These are phyloP conservation scores for Arabis hirsuta DNA, from an alignment of 345 rosid genomes.

Conservation along the genomic window DNA sequence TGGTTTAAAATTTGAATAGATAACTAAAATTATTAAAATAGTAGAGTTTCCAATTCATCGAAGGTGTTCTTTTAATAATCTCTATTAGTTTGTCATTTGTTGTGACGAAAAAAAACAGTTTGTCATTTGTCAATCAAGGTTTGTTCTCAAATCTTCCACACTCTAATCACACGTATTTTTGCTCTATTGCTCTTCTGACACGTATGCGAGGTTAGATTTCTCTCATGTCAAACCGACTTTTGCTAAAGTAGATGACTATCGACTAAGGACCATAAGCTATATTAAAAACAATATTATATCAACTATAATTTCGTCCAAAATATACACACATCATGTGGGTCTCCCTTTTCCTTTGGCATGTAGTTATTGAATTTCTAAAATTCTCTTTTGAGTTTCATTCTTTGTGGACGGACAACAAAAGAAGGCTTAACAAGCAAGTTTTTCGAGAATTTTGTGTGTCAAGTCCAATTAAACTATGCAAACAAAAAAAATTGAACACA, in stretches of 20 bases:
- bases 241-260: constrained; percentile 26
- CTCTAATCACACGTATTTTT: constrained; percentile 6
- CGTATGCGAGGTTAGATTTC: constrained; percentile 22
- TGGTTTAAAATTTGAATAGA: too few species aligned
- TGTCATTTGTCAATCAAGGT: not conserved
- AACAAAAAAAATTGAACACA: too few species aligned
- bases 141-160: constrained; percentile 15
- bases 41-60: too few species aligned
- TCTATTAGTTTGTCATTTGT: not conserved
- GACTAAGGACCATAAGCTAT: constrained; percentile 20
- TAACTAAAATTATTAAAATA: too few species aligned
- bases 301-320: constrained; percentile 8
- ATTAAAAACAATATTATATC: constrained; percentile 12
- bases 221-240: constrained; percentile 26
- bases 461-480: not conserved
- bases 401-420: constrained; percentile 23
- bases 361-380: constrained; percentile 13
- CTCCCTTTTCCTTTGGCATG: constrained; percentile 7
- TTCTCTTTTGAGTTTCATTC: constrained; percentile 19
- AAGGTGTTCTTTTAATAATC: too few species aligned
- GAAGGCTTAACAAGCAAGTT: constrained; percentile 30
- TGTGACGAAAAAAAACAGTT: too few species aligned
- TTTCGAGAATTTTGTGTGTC: constrained; percentile 14
- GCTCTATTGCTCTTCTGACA: constrained; percentile 28
- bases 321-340: constrained; percentile 23